phyloP scores from a whole-genome alignment of 1,139 yeast species.

The Candida tetrigidarum region DNA sequence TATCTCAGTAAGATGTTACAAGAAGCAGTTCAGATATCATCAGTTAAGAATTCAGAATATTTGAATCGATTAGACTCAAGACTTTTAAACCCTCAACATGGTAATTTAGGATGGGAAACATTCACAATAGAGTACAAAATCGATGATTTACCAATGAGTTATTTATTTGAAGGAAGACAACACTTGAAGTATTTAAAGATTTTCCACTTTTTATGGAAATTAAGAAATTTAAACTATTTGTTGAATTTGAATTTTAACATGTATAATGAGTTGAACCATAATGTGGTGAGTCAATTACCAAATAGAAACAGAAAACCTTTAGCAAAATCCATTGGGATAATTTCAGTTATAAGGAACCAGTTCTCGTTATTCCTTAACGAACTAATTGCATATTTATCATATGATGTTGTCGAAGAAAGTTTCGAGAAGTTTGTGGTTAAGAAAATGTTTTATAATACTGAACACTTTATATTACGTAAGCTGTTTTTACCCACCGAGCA shows the following conservation, averaged over 20 bases:
- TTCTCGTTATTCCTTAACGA: slow-evolving; percentile 49
- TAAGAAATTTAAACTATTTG: slow-evolving; percentile 62
- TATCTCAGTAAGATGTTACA: slow-evolving; percentile 67
- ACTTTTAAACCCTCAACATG: slow-evolving; percentile 64
- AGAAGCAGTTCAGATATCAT: slow-evolving; percentile 68
- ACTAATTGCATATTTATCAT: slow-evolving; percentile 46
- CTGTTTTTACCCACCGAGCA: slow-evolving; percentile 14
- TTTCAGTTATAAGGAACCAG: slow-evolving; percentile 40
- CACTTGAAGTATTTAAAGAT: slow-evolving; percentile 67
- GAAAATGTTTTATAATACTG: slow-evolving; percentile 24
- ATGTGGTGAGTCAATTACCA: slow-evolving; percentile 19
- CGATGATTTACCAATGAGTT: slow-evolving; percentile 54
- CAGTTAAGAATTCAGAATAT: slow-evolving; percentile 48
- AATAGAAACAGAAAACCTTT: slow-evolving; percentile 2
- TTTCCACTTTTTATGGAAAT: slow-evolving; percentile 85
- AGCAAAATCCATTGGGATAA: slow-evolving; percentile 16
- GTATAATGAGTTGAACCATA: slow-evolving; percentile 29
- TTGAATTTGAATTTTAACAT: slow-evolving; percentile 43
- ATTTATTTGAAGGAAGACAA: slow-evolving; percentile 17
- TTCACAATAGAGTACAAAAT: slow-evolving; percentile 85
- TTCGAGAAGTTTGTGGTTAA: slow-evolving; percentile 28
- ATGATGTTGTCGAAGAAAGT: slow-evolving; percentile 52
- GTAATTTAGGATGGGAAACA: slow-evolving; percentile 87
- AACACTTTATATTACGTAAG: slow-evolving; percentile 15
- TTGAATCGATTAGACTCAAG: slow-evolving; percentile 71